Percentiles rank a stretch among this genome's conserved stretches.
Conservation (phyloP, 805 yeast species). For the Lipomyces japonicus region DNA sequence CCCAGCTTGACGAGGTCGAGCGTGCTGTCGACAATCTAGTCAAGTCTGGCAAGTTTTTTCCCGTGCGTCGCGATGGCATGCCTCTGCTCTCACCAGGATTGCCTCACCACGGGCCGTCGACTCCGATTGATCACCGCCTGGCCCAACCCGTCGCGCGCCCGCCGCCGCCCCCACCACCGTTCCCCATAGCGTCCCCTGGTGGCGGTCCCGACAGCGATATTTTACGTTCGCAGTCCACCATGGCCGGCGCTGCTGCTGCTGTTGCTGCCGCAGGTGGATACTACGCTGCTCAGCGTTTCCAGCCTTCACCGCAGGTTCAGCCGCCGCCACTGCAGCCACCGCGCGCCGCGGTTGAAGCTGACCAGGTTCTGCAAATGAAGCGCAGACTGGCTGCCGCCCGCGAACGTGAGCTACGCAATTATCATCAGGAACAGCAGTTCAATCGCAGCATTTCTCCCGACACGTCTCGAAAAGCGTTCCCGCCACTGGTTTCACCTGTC, state of each 20-base stretch:
- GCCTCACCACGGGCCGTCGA: conserved; percentile 19
- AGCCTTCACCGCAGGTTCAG: conserved; percentile 13
- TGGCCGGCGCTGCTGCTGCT: conserved; percentile 17
- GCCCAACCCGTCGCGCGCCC: conserved; percentile 26
- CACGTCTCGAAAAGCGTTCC: conserved; percentile 20
- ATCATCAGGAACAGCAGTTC: conserved; percentile 30
- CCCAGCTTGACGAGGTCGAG: conserved; percentile 30
- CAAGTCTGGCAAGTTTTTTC: conserved; percentile 30
- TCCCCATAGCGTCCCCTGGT: too few species aligned
- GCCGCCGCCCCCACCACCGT: conserved; percentile 12
- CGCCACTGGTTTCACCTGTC: background rate
- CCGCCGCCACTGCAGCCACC: conserved; percentile 10
- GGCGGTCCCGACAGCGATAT: conserved; percentile 25
- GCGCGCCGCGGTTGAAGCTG: conserved; percentile 18
- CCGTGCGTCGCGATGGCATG: conserved; percentile 27
- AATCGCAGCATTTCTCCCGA: conserved; percentile 29
- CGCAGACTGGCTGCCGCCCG: conserved; percentile 29
- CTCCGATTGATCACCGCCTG: conserved; percentile 27
- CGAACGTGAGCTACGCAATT: conserved; percentile 30
- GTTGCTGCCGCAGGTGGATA: conserved; percentile 23
- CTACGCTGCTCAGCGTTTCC: conserved; percentile 25
- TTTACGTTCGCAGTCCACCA: conserved; percentile 27
- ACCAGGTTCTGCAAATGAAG: conserved; percentile 29
- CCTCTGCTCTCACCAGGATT: conserved; percentile 11
- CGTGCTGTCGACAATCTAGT: conserved; percentile 30